Conservation (phyloP, 1,139 yeast genomes). For the Zygoascus meyerae region DNA sequence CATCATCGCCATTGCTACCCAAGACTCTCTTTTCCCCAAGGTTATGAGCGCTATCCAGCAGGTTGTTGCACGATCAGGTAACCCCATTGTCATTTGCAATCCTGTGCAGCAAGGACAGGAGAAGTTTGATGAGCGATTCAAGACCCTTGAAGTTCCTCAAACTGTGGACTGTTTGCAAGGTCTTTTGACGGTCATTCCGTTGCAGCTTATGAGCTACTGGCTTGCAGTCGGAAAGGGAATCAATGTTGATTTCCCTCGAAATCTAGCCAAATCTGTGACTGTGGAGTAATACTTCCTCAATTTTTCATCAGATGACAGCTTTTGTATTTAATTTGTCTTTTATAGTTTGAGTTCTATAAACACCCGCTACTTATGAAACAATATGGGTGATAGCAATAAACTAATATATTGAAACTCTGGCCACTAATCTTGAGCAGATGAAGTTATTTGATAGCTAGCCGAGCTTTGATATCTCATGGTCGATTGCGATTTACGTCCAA, state of each 20-base stretch:
- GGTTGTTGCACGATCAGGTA: constrained; percentile 95
- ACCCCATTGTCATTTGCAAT: constrained; percentile 90
- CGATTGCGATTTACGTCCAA: too few species aligned
- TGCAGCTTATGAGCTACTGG: constrained; percentile 97
- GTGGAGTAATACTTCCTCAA: constrained; percentile 54
- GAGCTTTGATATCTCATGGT: too few species aligned
- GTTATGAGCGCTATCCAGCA: constrained; percentile 95
- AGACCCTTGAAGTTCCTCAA: constrained; percentile 78
- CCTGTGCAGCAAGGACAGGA: constrained; percentile 55
- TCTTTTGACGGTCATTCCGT: constrained; percentile 84
- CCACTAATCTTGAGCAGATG: too few species aligned
- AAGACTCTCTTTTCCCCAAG: constrained; percentile 94
- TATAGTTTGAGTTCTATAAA: neutral
- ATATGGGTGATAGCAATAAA: neutral
- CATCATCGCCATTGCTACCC: constrained; percentile 93
- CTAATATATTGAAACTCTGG: too few species aligned
- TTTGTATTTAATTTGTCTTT: constrained; percentile 8
- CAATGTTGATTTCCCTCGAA: constrained; percentile 98
- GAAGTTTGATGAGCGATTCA: constrained; percentile 34
- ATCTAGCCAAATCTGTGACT: constrained; percentile 96
- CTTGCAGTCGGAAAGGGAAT: constrained; percentile 92
- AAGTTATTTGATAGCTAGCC: too few species aligned
- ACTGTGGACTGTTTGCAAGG: constrained; percentile 99
- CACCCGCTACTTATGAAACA: neutral
- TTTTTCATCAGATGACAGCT: neutral